A percentile compares a stretch with the other conserved stretches of the same genome.
Evolutionary conservation across 2,329 filamentous ascomycete genomes (phyloP).

Genomic region (Alternaria dauci): DNA sequence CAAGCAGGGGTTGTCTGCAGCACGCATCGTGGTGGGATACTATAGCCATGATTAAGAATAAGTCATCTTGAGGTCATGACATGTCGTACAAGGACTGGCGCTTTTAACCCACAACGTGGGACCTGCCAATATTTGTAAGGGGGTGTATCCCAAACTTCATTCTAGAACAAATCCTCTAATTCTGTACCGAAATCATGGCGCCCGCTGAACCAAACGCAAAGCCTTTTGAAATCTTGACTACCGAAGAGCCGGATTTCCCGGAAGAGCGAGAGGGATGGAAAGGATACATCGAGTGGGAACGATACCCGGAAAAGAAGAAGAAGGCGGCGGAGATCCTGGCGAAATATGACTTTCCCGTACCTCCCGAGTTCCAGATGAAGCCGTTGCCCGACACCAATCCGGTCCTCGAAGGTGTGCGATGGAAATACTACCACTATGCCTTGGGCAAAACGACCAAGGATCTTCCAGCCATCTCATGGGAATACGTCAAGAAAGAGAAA

Average conservation of each 20-base stretch:
- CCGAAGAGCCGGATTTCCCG: conserved; percentile 47
- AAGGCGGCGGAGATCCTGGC: conserved; percentile 65
- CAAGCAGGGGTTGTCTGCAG: conserved; percentile 14
- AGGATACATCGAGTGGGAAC: conserved; percentile 62
- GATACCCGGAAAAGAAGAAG: conserved; percentile 71
- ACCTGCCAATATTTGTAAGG: neutral
- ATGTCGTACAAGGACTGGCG: conserved; percentile 10
- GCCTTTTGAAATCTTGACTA: conserved; percentile 37
- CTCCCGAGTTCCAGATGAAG: conserved; percentile 55
- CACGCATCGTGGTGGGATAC: neutral
- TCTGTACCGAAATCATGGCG: conserved; percentile 32
- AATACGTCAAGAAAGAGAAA: conserved; percentile 56
- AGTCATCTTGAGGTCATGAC: conserved; percentile 21
- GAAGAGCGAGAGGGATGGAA: conserved; percentile 59
- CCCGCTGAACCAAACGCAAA: conserved; percentile 44
- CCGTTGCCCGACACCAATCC: conserved; percentile 56
- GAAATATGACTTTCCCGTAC: conserved; percentile 60
- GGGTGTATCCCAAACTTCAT: neutral
- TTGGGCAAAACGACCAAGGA: conserved; percentile 50
- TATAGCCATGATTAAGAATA: conserved; percentile 12
- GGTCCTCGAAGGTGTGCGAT: conserved; percentile 55
- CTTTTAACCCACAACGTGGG: neutral
- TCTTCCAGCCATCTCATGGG: conserved; percentile 65
- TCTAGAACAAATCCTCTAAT: neutral
- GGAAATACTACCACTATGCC: conserved; percentile 58